Conservation (phyloP, 1,284 basidiomycete genomes). For the Cryptococcus amylolentus region DNA sequence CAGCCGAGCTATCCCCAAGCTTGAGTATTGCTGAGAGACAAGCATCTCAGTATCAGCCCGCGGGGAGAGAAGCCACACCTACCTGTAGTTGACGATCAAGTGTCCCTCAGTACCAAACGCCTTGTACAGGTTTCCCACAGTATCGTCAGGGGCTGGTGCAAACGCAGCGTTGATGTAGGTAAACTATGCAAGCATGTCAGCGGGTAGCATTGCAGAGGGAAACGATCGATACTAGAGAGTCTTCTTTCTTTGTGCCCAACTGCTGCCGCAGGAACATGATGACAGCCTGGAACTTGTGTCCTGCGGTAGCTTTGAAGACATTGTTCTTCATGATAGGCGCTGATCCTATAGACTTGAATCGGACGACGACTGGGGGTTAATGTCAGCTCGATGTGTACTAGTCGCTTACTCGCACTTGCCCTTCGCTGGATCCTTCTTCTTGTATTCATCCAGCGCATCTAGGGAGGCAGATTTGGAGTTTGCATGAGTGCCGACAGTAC, state of each 20-base stretch:
- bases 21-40: conserved; percentile 35
- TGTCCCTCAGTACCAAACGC: conserved; percentile 90
- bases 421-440: conserved; percentile 18
- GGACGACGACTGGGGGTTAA: conserved; percentile 71
- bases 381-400: not conserved
- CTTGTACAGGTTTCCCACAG: conserved; percentile 77
- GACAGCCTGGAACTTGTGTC: conserved; percentile 91
- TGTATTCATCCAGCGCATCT: conserved; percentile 10
- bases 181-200: conserved; percentile 59
- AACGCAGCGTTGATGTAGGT: conserved; percentile 99
- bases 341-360: conserved; percentile 97
- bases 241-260: conserved; percentile 79
- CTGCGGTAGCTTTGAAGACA: conserved; percentile 94
- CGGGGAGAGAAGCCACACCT: conserved; percentile 21
- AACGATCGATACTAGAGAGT: conserved; percentile 70
- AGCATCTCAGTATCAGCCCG: not conserved
- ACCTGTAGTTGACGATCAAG: conserved; percentile 95
- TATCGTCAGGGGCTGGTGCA: conserved; percentile 88
- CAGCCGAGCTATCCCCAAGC: conserved; percentile 32
- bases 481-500: too few species aligned
- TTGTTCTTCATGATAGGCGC: conserved; percentile 99
- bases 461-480: too few species aligned
- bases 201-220: not conserved
- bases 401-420: conserved; percentile 12
- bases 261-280: conserved; percentile 91